Base-by-base conservation (phyloP, 257 asterid genomes). In the Solanum appendiculatum region DNA sequence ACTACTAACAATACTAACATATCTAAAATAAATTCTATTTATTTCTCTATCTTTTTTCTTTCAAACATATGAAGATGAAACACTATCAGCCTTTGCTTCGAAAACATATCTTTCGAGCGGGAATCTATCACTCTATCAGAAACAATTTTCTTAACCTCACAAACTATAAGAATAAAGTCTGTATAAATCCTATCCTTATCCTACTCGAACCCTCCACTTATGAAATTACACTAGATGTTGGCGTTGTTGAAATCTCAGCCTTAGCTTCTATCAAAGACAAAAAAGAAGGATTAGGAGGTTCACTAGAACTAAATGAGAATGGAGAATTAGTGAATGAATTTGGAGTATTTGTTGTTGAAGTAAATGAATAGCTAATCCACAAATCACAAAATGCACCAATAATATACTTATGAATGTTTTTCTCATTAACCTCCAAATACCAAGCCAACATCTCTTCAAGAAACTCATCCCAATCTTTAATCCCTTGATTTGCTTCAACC, bases 301-400 rank as follows among this genome's bases (percentile, higher is more conserved):
- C 88, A 40, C 88, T 87, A 4, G 93, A 90, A 15, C 87, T 85
- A 56, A 86, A 91, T 3, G 94, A 93, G n/a, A 90, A 88, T 0
- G 92, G 93, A 46, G 93, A 91, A 29, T 27, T 68, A 1, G 94
- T 89, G 84, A 91, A 93, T 7, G 92, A 92, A 77, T 29, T 34
- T 72, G 48, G 15, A 73, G 13, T n/a, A 36, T 10, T 36, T 73
- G 88, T 72, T 8, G 90, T 23, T 2, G 88, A 90, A 16, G 89
- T 90, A 58, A 84, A 29, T 85, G 89, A 77, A 83, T 91, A 85
- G 81, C 85, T 85, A 12, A 91, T 72, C 69, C 91, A 86, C 89
- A 93, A 83, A 64, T 94, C 95, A 21, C 90, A 92, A 81, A 93
- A 94, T 7, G 95, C 97, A 21, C 88, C 89, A n/a, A 94, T 92